Base-by-base conservation (phyloP, 495 filamentous ascomycete genomes). In the Wilcoxina mikolae region DNA sequence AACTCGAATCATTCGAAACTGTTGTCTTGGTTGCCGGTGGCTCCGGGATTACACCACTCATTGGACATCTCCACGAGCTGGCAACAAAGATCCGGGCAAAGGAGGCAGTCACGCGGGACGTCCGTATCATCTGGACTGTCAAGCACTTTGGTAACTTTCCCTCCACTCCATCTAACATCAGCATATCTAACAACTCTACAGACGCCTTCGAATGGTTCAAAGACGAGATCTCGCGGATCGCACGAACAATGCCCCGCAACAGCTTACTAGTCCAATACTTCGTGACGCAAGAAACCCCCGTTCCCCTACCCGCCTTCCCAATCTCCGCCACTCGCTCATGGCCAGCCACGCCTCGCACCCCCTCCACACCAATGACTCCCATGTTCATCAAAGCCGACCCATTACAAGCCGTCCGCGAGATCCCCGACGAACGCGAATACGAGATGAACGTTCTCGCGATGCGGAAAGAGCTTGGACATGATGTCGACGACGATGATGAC, bases 171-270 rank as follows among this genome's bases (percentile, higher is more conserved):
- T 17, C 4, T 4, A 2, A n/a, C 38, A 28, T 1, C 12, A 42
- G 39, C 55, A 56, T 20, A 56, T 15, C n/a, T n/a, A n/a, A 31
- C n/a, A 41, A 51, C 25, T 25, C 11, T 50, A 78, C 85, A 31
- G 90, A 95, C 69, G 86, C 85, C 5, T 88, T 96, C 77, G 87
- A 94, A 66, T 96, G 90, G 90, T 96, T 96, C 75, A 84, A 85
- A 65, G 90, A 95, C 70, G 91, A 95, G 66, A 66, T 66, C 74
- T 95, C 41, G 75, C 86, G 45, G 87, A 95, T 60, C 91, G 89
- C 70, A 74, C 86, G 56, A 83, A 95, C 65, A 79, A 77, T 59
- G 84, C 90, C 50, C 85, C 87, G 24, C 77, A 85, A 43, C 83
- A 88, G 68, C 24, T 84, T 96, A 5, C 82, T 83, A 25, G 95